phyloP scores from a whole-genome alignment of 2,329 filamentous ascomycete species.

The Cladosporium sp. region DNA sequence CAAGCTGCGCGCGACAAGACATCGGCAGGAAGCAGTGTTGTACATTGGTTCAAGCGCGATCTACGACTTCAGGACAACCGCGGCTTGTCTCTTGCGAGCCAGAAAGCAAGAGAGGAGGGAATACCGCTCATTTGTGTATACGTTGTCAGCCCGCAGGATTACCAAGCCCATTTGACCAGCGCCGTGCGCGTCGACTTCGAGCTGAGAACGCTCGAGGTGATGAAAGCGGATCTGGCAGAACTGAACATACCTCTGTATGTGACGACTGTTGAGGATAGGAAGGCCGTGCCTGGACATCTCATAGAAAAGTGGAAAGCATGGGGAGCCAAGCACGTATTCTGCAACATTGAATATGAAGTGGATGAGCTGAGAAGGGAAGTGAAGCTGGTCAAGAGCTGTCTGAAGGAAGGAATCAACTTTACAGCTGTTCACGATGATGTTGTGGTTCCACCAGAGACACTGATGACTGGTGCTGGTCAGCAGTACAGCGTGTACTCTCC shows the following conservation, averaged over 20 bases:
- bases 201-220: constrained; percentile 65
- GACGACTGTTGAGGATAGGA: constrained; percentile 68
- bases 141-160: constrained; percentile 79
- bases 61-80: constrained; percentile 73
- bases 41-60: constrained; percentile 92
- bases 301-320: constrained; percentile 67
- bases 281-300: constrained; percentile 60
- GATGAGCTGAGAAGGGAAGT: constrained; percentile 82
- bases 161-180: constrained; percentile 74
- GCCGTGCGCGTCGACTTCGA: constrained; percentile 77
- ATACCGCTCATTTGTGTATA: constrained; percentile 76
- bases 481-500: constrained; percentile 84
- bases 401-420: constrained; percentile 66
- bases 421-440: constrained; percentile 79
- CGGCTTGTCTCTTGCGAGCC: constrained; percentile 64
- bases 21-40: constrained; percentile 60
- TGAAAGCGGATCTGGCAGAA: constrained; percentile 66
- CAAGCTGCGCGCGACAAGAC: constrained; percentile 54
- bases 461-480: constrained; percentile 67
- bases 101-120: constrained; percentile 64
- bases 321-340: constrained; percentile 72
- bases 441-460: constrained; percentile 70
- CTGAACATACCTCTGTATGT: constrained; percentile 77
- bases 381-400: constrained; percentile 60
- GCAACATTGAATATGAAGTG: constrained; percentile 89